Evolutionary conservation across 805 yeast species (phyloP).

Genomic region (Yarrowia divulgata): DNA sequence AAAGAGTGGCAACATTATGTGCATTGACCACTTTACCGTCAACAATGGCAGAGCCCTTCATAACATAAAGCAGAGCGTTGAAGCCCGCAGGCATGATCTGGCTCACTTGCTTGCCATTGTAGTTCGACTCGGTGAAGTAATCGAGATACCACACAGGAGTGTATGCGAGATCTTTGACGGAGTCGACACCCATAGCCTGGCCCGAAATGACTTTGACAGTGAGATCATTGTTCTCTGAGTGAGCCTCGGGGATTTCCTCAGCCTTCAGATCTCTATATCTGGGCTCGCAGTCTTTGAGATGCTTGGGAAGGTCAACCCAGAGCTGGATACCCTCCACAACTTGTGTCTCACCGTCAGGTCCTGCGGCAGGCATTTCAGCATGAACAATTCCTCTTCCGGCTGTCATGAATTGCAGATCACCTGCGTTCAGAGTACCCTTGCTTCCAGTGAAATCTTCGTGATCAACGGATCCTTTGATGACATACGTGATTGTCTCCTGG

Average conservation of each 20-base stretch:
- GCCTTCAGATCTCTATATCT: conserved; percentile 76
- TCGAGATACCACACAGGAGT: conserved; percentile 82
- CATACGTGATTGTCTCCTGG: conserved; percentile 76
- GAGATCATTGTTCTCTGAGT: conserved; percentile 2
- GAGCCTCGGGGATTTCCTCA: conserved; percentile 67
- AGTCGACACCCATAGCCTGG: conserved; percentile 70
- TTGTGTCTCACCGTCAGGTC: conserved; percentile 44
- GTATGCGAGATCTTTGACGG: conserved; percentile 75
- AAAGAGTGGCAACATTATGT: conserved; percentile 5
- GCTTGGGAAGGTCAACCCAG: conserved; percentile 82
- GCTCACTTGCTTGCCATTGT: conserved; percentile 4
- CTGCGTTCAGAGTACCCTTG: conserved; percentile 73
- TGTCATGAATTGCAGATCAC: conserved; percentile 91
- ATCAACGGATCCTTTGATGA: conserved; percentile 69
- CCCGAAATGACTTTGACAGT: conserved; percentile 18
- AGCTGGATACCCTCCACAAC: conserved; percentile 73
- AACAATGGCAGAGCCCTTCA: conserved; percentile 16
- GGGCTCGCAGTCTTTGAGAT: conserved; percentile 68
- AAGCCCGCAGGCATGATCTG: conserved; percentile 22
- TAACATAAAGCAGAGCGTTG: conserved; percentile 10
- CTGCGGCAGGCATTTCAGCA: conserved; percentile 78
- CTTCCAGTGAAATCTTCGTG: conserved; percentile 88
- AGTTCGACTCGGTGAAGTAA: conserved; percentile 53
- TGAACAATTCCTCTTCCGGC: conserved; percentile 89
- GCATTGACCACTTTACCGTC: conserved; percentile 2